These are phyloP conservation scores for Triticum dicoccoides DNA, from an alignment of 176 grass and related monocot genomes.

Conservation along the genomic window DNA sequence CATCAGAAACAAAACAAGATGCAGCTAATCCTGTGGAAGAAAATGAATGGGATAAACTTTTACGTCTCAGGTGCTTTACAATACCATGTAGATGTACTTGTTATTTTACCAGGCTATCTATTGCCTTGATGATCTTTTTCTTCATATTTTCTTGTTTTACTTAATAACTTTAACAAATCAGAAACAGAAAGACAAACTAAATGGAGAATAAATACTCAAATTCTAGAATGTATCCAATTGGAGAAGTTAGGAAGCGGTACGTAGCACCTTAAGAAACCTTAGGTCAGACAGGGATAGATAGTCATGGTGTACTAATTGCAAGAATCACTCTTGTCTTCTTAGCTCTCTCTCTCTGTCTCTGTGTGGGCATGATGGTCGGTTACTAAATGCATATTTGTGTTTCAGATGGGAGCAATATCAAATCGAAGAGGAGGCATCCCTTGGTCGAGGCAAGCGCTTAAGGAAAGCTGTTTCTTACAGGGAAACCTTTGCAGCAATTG, in stretches of 20 bases:
- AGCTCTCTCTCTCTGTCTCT: neutral
- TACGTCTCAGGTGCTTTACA: constrained; percentile 79
- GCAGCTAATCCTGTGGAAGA: constrained; percentile 56
- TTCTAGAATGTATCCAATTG: neutral
- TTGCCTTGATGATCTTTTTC: neutral
- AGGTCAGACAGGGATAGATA: constrained; percentile 10
- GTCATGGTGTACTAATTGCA: neutral
- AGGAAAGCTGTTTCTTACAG: constrained; percentile 98
- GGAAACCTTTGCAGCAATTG: constrained; percentile 87
- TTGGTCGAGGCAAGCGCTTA: constrained; percentile 93
- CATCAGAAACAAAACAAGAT: constrained; percentile 71
- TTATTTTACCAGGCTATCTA: constrained; percentile 6
- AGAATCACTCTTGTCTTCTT: neutral
- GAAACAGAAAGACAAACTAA: neutral
- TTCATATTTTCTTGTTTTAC: constrained; percentile 4
- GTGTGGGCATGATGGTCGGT: neutral
- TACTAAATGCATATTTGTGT: constrained; percentile 33
- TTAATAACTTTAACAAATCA: neutral
- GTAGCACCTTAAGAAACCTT: neutral
- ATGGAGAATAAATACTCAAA: neutral
- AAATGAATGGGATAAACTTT: constrained; percentile 98
- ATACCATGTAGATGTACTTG: neutral
- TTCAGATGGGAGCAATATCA: constrained; percentile 93
- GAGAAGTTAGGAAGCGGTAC: neutral
- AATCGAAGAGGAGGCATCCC: constrained; percentile 86